A percentile compares a stretch with the other conserved stretches of the same genome.
phyloP scores from a whole-genome alignment of 2,329 filamentous ascomycete genomes.

The Cladophialophora carrionii region DNA sequence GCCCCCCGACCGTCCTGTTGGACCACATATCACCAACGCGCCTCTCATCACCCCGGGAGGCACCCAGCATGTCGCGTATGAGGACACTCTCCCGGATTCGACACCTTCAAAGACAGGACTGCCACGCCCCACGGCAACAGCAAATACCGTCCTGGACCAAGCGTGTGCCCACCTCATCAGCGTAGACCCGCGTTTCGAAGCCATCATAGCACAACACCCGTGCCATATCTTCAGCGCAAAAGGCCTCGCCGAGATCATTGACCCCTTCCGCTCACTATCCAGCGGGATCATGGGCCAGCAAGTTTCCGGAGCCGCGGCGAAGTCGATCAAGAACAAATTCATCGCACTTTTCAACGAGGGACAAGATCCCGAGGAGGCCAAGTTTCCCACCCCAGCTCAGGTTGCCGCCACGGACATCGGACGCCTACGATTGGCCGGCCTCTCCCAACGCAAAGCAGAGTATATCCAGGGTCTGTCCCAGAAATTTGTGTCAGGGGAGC shows the following conservation, averaged over 20 bases:
- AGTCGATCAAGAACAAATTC: conserved; percentile 85
- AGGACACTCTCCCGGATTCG: conserved; percentile 46
- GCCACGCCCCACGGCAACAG: conserved; percentile 59
- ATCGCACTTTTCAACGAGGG: conserved; percentile 67
- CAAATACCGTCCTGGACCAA: conserved; percentile 71
- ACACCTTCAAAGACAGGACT: conserved; percentile 48
- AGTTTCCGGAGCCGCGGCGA: conserved; percentile 89
- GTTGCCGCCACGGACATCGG: conserved; percentile 68
- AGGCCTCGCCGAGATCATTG: conserved; percentile 79
- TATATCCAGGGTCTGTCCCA: conserved; percentile 85
- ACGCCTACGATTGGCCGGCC: conserved; percentile 76
- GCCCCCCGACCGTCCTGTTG: conserved; percentile 51
- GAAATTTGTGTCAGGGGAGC: conserved; percentile 75
- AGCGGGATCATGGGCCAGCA: conserved; percentile 95
- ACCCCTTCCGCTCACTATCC: conserved; percentile 81
- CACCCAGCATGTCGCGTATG: conserved; percentile 53
- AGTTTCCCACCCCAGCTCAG: conserved; percentile 75
- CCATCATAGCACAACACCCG: conserved; percentile 71
- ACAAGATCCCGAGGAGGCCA: conserved; percentile 37
- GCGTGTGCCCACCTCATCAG: conserved; percentile 74
- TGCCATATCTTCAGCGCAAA: conserved; percentile 80
- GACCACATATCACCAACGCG: conserved; percentile 54
- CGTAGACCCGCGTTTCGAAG: conserved; percentile 71
- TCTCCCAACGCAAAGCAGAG: conserved; percentile 94
- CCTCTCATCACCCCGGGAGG: conserved; percentile 54